Evolutionary conservation across 2,329 filamentous ascomycete genomes (phyloP).

Genomic region (Xylaria hypoxylon): DNA sequence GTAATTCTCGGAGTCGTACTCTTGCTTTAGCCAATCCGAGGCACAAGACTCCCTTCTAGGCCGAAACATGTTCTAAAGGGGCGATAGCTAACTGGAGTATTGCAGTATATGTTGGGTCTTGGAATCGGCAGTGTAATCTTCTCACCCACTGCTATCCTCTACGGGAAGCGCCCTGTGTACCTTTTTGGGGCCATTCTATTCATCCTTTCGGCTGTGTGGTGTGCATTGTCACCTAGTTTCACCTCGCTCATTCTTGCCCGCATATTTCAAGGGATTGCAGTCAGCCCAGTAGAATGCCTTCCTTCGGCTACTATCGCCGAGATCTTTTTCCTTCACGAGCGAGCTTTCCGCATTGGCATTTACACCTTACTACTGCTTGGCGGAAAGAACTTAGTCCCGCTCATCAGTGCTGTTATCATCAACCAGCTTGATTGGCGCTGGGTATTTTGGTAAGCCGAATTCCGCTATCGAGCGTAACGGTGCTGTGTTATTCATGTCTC

Average conservation of each 20-base stretch:
- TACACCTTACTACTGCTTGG: constrained; percentile 90
- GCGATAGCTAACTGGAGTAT: constrained; percentile 2
- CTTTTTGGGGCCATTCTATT: constrained; percentile 82
- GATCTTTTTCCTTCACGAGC: constrained; percentile 95
- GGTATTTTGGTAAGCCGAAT: constrained; percentile 78
- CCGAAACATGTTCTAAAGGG: not conserved
- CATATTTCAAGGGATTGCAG: constrained; percentile 87
- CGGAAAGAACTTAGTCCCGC: constrained; percentile 89
- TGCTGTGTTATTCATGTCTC: constrained; percentile 22
- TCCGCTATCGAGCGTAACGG: not conserved
- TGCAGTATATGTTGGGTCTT: constrained; percentile 86
- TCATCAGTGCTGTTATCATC: constrained; percentile 89
- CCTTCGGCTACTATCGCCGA: constrained; percentile 95
- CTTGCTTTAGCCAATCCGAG: not conserved
- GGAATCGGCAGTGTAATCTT: constrained; percentile 86
- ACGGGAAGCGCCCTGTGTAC: constrained; percentile 91
- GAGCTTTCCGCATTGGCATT: constrained; percentile 88
- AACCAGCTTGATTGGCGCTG: constrained; percentile 84
- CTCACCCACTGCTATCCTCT: constrained; percentile 91
- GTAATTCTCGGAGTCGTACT: not conserved
- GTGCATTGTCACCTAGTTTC: constrained; percentile 84
- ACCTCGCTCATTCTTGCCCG: constrained; percentile 82
- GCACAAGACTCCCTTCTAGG: not conserved
- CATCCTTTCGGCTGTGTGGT: constrained; percentile 82
- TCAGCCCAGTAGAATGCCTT: constrained; percentile 91